Percentiles rank a stretch among this genome's conserved stretches.
Conservation (phyloP, 2,329 filamentous ascomycete genomes). For the Raffaelea arxii region DNA sequence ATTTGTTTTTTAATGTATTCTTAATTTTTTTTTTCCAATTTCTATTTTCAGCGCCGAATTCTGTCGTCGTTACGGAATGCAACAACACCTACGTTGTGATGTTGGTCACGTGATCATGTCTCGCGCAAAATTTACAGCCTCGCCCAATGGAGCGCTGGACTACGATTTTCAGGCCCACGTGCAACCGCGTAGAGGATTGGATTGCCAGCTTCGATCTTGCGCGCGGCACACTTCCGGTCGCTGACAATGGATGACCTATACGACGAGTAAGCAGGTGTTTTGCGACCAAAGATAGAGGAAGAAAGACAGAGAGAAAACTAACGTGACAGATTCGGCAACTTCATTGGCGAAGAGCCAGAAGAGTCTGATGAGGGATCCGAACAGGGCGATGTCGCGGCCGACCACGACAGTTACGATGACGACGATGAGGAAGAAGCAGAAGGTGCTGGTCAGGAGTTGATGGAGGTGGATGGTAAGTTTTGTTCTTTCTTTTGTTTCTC, state of each 20-base stretch:
- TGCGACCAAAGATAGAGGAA: constrained; percentile 15
- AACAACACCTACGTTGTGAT: no score
- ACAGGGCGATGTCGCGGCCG: constrained; percentile 56
- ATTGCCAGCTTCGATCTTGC: no score
- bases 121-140: no score
- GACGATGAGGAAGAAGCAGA: constrained; percentile 54
- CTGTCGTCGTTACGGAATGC: no score
- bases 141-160: no score
- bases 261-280: constrained; percentile 59
- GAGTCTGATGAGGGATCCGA: constrained; percentile 82
- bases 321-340: constrained; percentile 97
- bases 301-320: no score
- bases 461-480: constrained; percentile 75
- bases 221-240: constrained; percentile 12
- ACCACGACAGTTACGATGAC: constrained; percentile 75
- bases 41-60: not conserved
- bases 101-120: no score
- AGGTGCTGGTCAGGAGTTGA: constrained; percentile 67
- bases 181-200: no score
- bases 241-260: constrained; percentile 78
- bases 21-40: not conserved
- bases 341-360: constrained; percentile 81
- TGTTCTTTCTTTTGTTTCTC: not conserved
- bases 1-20: not conserved
- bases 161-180: no score